Evolutionary conservation across 192 early-diverging fungal species (phyloP).

Genomic region (Lobosporangium transversale): DNA sequence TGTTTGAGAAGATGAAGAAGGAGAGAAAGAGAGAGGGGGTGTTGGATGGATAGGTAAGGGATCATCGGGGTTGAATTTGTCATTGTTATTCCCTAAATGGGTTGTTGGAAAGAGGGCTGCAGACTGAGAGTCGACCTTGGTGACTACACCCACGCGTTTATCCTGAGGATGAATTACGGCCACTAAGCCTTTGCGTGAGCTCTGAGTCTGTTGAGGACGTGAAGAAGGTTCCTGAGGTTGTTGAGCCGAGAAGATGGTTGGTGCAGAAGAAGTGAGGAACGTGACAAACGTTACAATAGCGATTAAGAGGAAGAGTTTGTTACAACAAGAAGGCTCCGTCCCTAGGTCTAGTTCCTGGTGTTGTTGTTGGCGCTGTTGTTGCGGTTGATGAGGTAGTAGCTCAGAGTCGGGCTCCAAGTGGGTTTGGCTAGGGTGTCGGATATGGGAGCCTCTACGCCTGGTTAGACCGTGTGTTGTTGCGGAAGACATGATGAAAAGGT

Average conservation of each 20-base stretch:
- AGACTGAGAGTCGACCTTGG: background rate
- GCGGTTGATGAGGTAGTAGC: too few species aligned
- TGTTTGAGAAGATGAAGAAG: background rate
- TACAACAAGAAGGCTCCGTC: background rate
- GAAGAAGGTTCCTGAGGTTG: background rate
- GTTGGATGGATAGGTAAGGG: background rate
- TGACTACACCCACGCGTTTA: background rate
- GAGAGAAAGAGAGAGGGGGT: too few species aligned
- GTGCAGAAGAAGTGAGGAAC: conserved; percentile 3
- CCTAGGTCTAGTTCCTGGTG: background rate
- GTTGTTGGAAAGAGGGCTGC: background rate
- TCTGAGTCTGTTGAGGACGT: background rate
- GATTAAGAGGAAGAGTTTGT: conserved; percentile 1
- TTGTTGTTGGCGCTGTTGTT: too few species aligned
- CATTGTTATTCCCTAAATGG: background rate
- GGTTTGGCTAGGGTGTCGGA: too few species aligned
- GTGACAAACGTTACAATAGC: conserved; percentile 12
- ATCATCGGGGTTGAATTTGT: background rate
- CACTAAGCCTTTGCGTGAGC: too few species aligned
- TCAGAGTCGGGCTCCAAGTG: too few species aligned
- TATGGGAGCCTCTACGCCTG: too few species aligned
- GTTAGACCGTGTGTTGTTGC: too few species aligned
- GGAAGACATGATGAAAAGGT: too few species aligned
- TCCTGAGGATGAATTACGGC: too few species aligned
- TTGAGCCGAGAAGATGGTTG: conserved; percentile 13